Conservation (phyloP, 306 rosid species). For the Medicago ruthenica region DNA sequence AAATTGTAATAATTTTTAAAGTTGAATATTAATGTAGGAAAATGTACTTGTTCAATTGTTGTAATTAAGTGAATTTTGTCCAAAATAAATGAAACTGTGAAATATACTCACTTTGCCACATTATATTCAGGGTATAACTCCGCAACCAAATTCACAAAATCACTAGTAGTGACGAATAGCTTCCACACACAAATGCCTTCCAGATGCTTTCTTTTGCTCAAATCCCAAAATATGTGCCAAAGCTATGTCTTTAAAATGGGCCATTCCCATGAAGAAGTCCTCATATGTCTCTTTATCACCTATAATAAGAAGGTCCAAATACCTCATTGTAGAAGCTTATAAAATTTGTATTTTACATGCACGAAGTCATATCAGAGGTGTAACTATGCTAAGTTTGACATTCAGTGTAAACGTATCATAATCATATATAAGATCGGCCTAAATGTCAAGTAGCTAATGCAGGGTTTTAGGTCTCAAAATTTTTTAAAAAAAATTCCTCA, state of each 20-base stretch:
- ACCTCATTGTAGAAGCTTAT: not conserved
- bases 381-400: no score
- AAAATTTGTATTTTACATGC: no score
- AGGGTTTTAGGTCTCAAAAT: no score
- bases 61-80: no score
- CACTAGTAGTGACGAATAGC: conserved; percentile 79
- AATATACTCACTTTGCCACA: conserved; percentile 61
- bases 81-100: not conserved
- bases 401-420: no score
- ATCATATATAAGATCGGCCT: no score
- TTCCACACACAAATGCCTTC: conserved; percentile 85
- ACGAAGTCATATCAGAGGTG: no score
- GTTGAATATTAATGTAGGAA: not conserved
- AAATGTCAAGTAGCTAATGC: no score
- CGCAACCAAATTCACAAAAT: conserved; percentile 66
- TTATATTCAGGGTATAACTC: conserved; percentile 76
- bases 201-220: conserved; percentile 74
- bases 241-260: conserved; percentile 88
- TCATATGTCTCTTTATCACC: conserved; percentile 75
- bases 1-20: not conserved
- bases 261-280: conserved; percentile 74
- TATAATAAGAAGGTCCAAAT: conserved; percentile 32
- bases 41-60: not conserved
- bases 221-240: conserved; percentile 79
- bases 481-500: no score